These are phyloP conservation scores for Mercurialis annua DNA, from an alignment of 345 rosid species.

Conservation along the genomic window DNA sequence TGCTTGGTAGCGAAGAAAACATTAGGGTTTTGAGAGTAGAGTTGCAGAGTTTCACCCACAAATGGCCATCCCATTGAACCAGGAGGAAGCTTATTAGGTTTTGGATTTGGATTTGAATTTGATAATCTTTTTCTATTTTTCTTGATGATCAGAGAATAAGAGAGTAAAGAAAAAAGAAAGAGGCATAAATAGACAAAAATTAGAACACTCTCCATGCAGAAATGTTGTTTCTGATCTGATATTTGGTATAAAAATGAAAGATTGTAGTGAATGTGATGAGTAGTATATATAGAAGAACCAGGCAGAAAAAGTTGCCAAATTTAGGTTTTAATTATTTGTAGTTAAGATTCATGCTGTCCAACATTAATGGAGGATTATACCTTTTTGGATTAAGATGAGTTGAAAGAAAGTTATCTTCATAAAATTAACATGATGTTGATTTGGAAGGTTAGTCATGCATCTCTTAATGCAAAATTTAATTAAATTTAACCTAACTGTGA, in stretches of 20 bases:
- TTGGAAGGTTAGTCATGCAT: too few species aligned
- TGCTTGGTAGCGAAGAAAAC: conserved; percentile 43
- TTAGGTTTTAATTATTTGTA: not conserved
- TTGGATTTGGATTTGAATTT: not conserved
- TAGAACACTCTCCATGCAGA: conserved; percentile 37
- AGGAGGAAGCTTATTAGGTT: conserved; percentile 46
- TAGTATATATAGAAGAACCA: conserved; percentile 29
- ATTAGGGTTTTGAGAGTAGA: conserved; percentile 53
- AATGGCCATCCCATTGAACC: conserved; percentile 63
- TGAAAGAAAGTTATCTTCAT: too few species aligned
- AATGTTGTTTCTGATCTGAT: not conserved
- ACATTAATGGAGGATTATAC: not conserved
- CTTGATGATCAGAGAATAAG: conserved; percentile 16
- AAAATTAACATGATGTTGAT: too few species aligned
- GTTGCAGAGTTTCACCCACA: conserved; percentile 50
- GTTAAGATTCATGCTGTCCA: not conserved
- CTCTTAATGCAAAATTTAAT: too few species aligned
- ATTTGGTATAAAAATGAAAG: not conserved
- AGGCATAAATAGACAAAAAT: conserved; percentile 31
- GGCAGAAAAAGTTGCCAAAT: conserved; percentile 5
- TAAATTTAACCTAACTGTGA: too few species aligned
- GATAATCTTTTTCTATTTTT: conserved; percentile 6
- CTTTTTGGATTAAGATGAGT: too few species aligned
- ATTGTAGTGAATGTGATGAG: not conserved
- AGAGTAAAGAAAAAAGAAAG: conserved; percentile 39